Evolutionary conservation across 2,329 filamentous ascomycete species (phyloP).

Genomic region (Monascus ruber): DNA sequence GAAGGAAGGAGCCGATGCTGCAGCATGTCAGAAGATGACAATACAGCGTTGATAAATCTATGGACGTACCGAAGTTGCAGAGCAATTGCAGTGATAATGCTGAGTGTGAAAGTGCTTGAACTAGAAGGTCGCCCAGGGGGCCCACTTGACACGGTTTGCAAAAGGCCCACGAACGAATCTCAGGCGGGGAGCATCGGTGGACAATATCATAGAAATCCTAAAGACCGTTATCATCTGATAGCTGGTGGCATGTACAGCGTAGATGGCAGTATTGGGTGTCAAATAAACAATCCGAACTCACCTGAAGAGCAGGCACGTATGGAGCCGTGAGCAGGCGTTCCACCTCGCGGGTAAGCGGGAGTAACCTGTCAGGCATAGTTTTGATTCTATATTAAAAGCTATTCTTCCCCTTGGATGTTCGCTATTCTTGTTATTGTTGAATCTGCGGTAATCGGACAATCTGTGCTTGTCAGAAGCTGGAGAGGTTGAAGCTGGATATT

Average conservation of each 20-base stretch:
- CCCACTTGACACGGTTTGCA: conserved; percentile 40
- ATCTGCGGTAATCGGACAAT: no score
- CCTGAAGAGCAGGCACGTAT: conserved; percentile 41
- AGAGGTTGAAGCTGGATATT: background rate
- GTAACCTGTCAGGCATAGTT: conserved; percentile 15
- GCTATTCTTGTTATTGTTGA: background rate
- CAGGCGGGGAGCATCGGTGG: conserved; percentile 16
- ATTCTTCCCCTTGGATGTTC: background rate
- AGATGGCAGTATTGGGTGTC: background rate
- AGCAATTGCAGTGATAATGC: conserved; percentile 41
- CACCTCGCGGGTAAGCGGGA: conserved; percentile 29
- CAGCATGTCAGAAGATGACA: conserved; percentile 2
- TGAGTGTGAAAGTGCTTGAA: conserved; percentile 41
- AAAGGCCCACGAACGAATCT: conserved; percentile 36
- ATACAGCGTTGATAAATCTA: background rate
- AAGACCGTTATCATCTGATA: conserved; percentile 2
- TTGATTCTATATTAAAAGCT: background rate
- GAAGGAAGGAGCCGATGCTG: conserved; percentile 18
- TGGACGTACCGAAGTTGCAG: conserved; percentile 33
- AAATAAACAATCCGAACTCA: conserved; percentile 15
- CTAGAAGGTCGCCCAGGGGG: conserved; percentile 33
- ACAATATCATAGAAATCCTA: conserved; percentile 22
- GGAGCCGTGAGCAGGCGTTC: conserved; percentile 37
- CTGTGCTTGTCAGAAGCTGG: no score
- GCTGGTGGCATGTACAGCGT: background rate